These are phyloP conservation scores for Penicillium sp. DNA, from an alignment of 2,329 filamentous ascomycete species.

Conservation along the genomic window DNA sequence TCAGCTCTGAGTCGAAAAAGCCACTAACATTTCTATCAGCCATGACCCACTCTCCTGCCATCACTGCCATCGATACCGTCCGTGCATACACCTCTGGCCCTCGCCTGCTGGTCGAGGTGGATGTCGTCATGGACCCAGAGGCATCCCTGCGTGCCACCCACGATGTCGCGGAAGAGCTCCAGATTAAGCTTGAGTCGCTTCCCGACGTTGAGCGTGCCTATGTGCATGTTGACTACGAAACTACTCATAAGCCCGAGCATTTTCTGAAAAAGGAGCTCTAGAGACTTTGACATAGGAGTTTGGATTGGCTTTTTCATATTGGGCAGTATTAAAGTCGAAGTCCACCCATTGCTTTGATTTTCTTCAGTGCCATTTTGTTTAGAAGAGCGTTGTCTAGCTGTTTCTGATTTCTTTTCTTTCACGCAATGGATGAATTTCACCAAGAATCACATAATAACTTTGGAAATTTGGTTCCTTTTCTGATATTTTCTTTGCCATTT, in stretches of 20 bases:
- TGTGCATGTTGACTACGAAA: slow-evolving; percentile 97
- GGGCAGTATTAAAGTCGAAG: background rate
- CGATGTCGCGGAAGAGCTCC: slow-evolving; percentile 88
- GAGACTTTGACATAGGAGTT: background rate
- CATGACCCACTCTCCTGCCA: slow-evolving; percentile 80
- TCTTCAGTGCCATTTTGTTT: background rate
- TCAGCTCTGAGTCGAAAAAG: background rate
- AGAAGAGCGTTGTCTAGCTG: background rate
- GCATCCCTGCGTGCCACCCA: slow-evolving; percentile 75
- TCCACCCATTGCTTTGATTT: background rate
- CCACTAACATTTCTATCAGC: slow-evolving; percentile 37
- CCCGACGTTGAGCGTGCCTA: slow-evolving; percentile 92
- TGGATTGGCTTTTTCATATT: background rate
- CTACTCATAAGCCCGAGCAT: slow-evolving; percentile 88
- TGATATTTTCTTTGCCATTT: background rate
- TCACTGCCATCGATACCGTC: slow-evolving; percentile 89
- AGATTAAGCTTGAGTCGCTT: slow-evolving; percentile 88
- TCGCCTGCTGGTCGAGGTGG: slow-evolving; percentile 88
- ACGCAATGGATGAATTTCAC: background rate
- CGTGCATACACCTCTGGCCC: slow-evolving; percentile 88
- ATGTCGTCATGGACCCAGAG: slow-evolving; percentile 84
- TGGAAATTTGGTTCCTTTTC: background rate
- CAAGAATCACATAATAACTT: background rate
- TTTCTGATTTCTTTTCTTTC: background rate
- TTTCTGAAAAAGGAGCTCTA: slow-evolving; percentile 64